Evolutionary conservation across 2,329 filamentous ascomycete species (phyloP), one percentile per base, ranked within the genome.

Genomic region (Gnomoniopsis smithogilvyi): DNA sequence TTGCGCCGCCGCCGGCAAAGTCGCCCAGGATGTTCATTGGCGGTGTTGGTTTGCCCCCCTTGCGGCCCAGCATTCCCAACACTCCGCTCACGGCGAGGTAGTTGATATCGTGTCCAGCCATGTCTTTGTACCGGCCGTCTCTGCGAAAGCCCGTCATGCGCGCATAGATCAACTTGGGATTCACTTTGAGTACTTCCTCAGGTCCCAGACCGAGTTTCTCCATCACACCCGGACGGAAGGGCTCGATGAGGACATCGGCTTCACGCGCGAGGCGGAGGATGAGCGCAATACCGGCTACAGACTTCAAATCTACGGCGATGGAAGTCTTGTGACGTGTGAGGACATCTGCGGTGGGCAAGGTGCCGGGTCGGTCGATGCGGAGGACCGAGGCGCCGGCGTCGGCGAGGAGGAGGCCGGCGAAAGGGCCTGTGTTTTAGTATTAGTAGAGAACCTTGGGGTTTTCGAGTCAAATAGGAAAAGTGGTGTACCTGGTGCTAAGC

Each of bases 71-170:
- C 74, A 96, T 79, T 0, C 82, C 81, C 30, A 98, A 75, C 1
- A 90, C 88, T 0, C 94, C 94, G 0, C 89, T 90, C 0, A 96
- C 91, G 51, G 93, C 91, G 46, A 98, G 88, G 74, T 98, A 98
- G 70, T 98, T 97, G 72, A 97, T 96, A 71, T 97, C 93, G 70
- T 97, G 93, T 48, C 93, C 93, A 0, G 93, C 92, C 93, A 96
- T 97, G 67, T 82, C 76, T 51, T 83, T 84, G 74, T 96, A 98
- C 67, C 86, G 88, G 0, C 93, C 94, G 74, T 96, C 91, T 43
- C 93, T 81, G 14, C 94, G 82, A 73, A 97, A 98, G 0, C 94
- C 94, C 2, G 92, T 95, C 83, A 98, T 89, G 45, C 94, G 87
- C 8, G 84, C 92, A 58, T 96, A 86, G 56, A 98, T 85, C 2